Evolutionary conservation across 805 yeast genomes (phyloP).

Genomic region (Pachysolen tannophilus): DNA sequence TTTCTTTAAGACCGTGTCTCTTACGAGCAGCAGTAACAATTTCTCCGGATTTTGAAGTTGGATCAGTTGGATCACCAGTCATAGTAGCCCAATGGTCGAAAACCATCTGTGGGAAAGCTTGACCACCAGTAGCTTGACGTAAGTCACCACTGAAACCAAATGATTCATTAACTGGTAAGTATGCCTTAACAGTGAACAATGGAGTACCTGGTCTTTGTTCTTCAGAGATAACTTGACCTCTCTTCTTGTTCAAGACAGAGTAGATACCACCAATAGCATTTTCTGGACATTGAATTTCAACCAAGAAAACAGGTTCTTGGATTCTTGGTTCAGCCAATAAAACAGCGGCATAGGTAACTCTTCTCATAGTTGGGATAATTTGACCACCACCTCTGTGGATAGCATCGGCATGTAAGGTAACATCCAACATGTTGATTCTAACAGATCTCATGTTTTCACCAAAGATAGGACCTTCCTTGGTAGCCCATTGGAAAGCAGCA

Average conservation of each 20-base stretch:
- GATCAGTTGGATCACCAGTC: conserved; percentile 89
- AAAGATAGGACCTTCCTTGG: conserved; percentile 98
- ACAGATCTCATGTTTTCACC: conserved; percentile 96
- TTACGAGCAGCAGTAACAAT: conserved; percentile 63
- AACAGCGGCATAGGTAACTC: conserved; percentile 98
- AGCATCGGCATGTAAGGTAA: conserved; percentile 99
- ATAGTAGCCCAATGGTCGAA: conserved; percentile 97
- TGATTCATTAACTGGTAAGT: conserved; percentile 99
- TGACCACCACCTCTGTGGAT: conserved; percentile 99
- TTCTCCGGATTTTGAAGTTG: conserved; percentile 58
- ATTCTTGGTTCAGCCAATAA: conserved; percentile 97
- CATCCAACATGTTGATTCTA: conserved; percentile 97
- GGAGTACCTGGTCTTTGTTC: conserved; percentile 99
- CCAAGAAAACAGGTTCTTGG: conserved; percentile 99
- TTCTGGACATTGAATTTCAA: conserved; percentile 99
- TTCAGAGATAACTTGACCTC: conserved; percentile 99
- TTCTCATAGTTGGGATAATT: conserved; percentile 99
- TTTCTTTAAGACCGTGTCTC: conserved; percentile 96
- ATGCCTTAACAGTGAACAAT: conserved; percentile 98
- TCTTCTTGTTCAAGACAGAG: conserved; percentile 98
- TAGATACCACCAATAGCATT: conserved; percentile 99
- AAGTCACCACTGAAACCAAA: conserved; percentile 99
- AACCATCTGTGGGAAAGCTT: conserved; percentile 99
- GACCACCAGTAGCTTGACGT: conserved; percentile 99
- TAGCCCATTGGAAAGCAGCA: conserved; percentile 99